phyloP scores from a whole-genome alignment of 768 basidiomycete genomes.

The Calocybe cyanea region DNA sequence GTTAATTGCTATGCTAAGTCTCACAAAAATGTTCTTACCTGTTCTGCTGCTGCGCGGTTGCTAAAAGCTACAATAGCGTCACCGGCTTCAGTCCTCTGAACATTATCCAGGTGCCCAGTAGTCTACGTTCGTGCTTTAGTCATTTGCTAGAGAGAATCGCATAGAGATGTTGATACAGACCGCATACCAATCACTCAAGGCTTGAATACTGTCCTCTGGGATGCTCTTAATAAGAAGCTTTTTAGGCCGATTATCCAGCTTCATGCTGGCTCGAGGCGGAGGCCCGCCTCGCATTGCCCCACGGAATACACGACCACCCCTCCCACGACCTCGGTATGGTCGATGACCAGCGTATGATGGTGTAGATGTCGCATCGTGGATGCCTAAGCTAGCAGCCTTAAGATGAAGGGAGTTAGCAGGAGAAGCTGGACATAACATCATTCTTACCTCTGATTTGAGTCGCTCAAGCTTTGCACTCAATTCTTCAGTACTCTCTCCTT shows the following conservation, averaged over 20 bases:
- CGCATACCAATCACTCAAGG: constrained; percentile 83
- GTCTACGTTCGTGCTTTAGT: constrained; percentile 36
- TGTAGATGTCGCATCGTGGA: constrained; percentile 46
- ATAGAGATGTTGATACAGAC: constrained; percentile 30
- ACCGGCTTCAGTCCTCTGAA: constrained; percentile 51
- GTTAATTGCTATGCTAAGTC: not conserved
- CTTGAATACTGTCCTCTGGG: constrained; percentile 44
- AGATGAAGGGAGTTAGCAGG: not conserved
- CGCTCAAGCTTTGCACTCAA: constrained; percentile 71
- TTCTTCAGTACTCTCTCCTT: constrained; percentile 57
- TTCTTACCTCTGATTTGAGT: constrained; percentile 73
- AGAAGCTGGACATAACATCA: not conserved
- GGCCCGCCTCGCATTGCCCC: constrained; percentile 59
- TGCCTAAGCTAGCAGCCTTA: constrained; percentile 74
- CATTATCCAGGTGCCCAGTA: constrained; percentile 65
- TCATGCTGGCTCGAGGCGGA: constrained; percentile 70
- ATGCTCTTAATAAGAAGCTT: constrained; percentile 73
- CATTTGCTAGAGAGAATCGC: constrained; percentile 2
- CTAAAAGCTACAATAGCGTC: constrained; percentile 68
- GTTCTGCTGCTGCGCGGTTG: constrained; percentile 71
- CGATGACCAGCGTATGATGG: constrained; percentile 44
- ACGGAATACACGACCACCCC: constrained; percentile 60
- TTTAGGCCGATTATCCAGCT: constrained; percentile 86
- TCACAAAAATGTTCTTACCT: constrained; percentile 37
- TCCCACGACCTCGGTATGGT: constrained; percentile 66